These are phyloP conservation scores for Oryza meyeriana DNA, from an alignment of 176 grass and related monocot species.

Conservation along the genomic window DNA sequence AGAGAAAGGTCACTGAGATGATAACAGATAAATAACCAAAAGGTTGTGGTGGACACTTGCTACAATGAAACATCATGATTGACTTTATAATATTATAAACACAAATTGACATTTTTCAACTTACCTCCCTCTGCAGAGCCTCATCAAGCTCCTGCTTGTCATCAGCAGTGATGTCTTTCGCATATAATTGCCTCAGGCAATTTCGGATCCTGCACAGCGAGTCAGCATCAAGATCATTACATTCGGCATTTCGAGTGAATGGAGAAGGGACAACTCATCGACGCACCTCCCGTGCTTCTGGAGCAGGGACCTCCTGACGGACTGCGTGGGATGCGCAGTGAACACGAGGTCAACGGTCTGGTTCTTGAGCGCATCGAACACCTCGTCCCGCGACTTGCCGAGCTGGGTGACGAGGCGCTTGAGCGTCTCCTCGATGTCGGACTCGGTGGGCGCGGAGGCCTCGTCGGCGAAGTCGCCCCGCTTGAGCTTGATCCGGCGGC, in stretches of 20 bases:
- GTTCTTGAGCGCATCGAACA: conserved; percentile 95
- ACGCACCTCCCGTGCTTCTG: conserved; percentile 82
- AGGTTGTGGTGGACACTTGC: conserved; percentile 9
- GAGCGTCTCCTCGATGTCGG: conserved; percentile 96
- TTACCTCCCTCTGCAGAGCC: conserved; percentile 97
- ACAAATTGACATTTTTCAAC: conserved; percentile 11
- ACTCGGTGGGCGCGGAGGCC: conserved; percentile 80
- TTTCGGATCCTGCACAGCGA: conserved; percentile 73
- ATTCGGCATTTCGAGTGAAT: not conserved
- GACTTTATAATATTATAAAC: not conserved
- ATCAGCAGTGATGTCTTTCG: conserved; percentile 90
- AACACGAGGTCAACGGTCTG: conserved; percentile 97
- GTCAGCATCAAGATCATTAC: conserved; percentile 10
- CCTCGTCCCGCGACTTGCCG: conserved; percentile 78
- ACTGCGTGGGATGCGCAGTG: conserved; percentile 95
- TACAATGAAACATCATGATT: not conserved
- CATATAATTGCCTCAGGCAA: conserved; percentile 77
- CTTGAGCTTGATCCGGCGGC: conserved; percentile 88
- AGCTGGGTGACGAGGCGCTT: conserved; percentile 69
- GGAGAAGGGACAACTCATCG: not conserved
- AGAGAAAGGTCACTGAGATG: not conserved
- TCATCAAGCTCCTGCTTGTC: conserved; percentile 97
- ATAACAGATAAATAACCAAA: not conserved
- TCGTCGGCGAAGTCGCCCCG: conserved; percentile 88
- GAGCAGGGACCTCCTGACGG: conserved; percentile 86